Evolutionary conservation across 768 basidiomycete species (phyloP), one percentile per base, ranked within the genome.

Genomic region (Podaxis carcinomalis): DNA sequence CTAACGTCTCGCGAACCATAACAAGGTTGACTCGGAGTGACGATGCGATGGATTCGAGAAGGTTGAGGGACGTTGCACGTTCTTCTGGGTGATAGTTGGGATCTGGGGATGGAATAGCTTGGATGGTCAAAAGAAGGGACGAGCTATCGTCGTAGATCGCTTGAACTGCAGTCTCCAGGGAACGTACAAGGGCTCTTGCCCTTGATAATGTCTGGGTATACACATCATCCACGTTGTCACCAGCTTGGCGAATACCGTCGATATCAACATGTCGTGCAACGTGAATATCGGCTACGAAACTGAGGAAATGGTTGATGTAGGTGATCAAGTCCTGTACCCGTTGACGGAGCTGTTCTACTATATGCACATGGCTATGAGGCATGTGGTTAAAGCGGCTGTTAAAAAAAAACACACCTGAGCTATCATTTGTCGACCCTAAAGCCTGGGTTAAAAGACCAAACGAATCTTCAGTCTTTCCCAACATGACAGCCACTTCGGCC

Each of bases 221-320:
- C 36, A 77, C 69, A 19, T 81, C 75, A 64, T 83, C 82, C 23
- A 77, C 68, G 13, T 77, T 68, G 9, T 74, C 76, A 1, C 78
- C 74, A 28, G 83, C 80, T 62, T 81, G 77, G 27, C 78, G 78
- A 63, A 89, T 80, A 14, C 88, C 89, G 65, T 93, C 90, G 61
- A 95, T 84, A 69, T 95, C 94, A 62, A 95, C 85, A 69, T 88
- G 85, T 32, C 85, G 83, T 19, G 92, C 92, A 56, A 95, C 73
- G 70, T 94, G 87, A 62, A 94, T 80, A 63, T 92, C 86, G 23
- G 84, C 81, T 39, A 88, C 78, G 52, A 83, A 79, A 10, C 74
- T 69, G 28, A 93, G 73, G 60, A 91, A 83, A 2, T 78, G 70
- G 1, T 86, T 81, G 35, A 93, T 72, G 55, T 83, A 78, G 0